Conservation (phyloP, 2,329 filamentous ascomycete genomes). For the Ophiostoma sp. region DNA sequence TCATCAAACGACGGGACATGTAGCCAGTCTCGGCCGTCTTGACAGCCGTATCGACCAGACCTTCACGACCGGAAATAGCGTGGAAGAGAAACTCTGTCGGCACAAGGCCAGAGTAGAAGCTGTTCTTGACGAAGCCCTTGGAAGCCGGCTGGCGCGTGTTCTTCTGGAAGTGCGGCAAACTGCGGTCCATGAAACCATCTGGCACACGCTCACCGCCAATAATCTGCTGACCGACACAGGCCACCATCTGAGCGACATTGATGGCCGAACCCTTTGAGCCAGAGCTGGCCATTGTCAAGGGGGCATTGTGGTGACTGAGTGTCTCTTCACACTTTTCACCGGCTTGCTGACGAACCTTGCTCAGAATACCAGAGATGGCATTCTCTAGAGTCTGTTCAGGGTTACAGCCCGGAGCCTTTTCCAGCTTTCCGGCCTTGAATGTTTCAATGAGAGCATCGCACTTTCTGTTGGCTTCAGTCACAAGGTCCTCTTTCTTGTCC, state of each 20-base stretch:
- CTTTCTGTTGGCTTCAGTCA: constrained; percentile 70
- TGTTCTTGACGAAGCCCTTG: constrained; percentile 95
- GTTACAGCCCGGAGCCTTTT: constrained; percentile 83
- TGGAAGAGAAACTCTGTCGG: constrained; percentile 97
- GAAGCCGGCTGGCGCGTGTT: constrained; percentile 85
- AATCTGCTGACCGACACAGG: constrained; percentile 95
- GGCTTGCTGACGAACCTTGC: constrained; percentile 83
- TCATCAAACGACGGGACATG: constrained; percentile 98
- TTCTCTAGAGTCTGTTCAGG: constrained; percentile 91
- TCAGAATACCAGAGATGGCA: constrained; percentile 82
- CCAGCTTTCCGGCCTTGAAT: constrained; percentile 73
- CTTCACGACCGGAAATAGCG: constrained; percentile 96
- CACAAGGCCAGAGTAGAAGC: constrained; percentile 87
- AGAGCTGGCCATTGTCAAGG: constrained; percentile 93
- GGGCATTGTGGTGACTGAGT: constrained; percentile 84
- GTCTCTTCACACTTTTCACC: constrained; percentile 87
- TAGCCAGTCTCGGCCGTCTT: constrained; percentile 99
- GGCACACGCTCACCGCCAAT: constrained; percentile 88
- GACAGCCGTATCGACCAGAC: constrained; percentile 95
- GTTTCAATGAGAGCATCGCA: constrained; percentile 78
- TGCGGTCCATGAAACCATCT: constrained; percentile 94
- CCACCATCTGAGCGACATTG: constrained; percentile 99
- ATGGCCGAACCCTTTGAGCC: constrained; percentile 96
- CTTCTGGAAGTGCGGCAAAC: constrained; percentile 90
- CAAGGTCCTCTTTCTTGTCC: constrained; percentile 66